Evolutionary conservation across 768 basidiomycete species (phyloP).

Genomic region (Lanmaoa pseudosensibilis): DNA sequence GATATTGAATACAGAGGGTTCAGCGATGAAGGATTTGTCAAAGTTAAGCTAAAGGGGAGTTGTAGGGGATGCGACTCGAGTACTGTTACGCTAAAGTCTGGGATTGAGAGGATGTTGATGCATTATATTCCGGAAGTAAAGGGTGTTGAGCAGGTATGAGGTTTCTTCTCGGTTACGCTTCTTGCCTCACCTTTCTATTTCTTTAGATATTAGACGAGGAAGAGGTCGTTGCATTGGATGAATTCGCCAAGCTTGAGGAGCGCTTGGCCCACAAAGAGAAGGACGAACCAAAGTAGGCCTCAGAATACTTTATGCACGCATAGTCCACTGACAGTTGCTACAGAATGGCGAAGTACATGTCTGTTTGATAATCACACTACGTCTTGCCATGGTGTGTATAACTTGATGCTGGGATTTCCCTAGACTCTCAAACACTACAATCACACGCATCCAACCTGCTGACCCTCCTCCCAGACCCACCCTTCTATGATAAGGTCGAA

Average conservation of each 20-base stretch:
- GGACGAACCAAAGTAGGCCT: conserved; percentile 48
- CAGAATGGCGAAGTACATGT: conserved; percentile 86
- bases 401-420: not conserved
- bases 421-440: not conserved
- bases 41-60: conserved; percentile 92
- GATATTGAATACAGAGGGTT: conserved; percentile 97
- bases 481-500: not conserved
- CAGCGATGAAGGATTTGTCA: conserved; percentile 78
- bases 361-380: conserved; percentile 42
- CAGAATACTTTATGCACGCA: not conserved
- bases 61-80: conserved; percentile 95
- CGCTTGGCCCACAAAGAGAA: conserved; percentile 48
- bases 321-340: conserved; percentile 7
- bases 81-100: conserved; percentile 92
- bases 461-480: not conserved
- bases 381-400: not conserved
- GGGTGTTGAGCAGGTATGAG: conserved; percentile 77
- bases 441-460: not conserved
- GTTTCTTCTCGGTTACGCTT: not conserved
- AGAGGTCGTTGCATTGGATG: conserved; percentile 80
- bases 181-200: conserved; percentile 7
- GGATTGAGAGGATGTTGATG: conserved; percentile 98
- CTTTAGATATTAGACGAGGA: conserved; percentile 84
- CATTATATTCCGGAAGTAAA: conserved; percentile 98
- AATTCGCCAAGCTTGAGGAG: conserved; percentile 86